Conservation (phyloP, 2,329 filamentous ascomycete genomes). For the Penicillium paneum region DNA sequence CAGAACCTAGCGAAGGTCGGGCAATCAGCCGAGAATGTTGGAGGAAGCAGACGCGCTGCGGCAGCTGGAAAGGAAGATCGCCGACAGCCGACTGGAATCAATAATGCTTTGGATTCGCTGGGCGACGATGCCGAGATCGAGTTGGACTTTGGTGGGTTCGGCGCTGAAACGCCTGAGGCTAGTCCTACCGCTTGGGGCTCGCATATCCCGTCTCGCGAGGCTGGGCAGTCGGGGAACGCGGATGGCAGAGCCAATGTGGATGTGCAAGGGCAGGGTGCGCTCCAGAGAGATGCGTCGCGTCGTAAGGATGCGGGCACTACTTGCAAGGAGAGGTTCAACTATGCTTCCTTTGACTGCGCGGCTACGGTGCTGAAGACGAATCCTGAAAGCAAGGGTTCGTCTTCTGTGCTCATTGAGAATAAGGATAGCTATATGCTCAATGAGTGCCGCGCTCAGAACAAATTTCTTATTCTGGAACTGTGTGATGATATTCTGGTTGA, state of each 20-base stretch:
- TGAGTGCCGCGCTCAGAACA: conserved; percentile 80
- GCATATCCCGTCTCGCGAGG: conserved; percentile 26
- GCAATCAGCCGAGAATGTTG: conserved; percentile 69
- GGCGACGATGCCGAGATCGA: conserved; percentile 89
- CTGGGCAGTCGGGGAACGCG: conserved; percentile 10
- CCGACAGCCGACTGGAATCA: conserved; percentile 50
- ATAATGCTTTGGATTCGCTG: conserved; percentile 70
- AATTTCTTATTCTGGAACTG: conserved; percentile 91
- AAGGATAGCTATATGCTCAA: conserved; percentile 99
- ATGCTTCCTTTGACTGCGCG: conserved; percentile 94
- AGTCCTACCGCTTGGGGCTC: conserved; percentile 32
- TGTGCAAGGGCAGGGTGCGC: conserved; percentile 42
- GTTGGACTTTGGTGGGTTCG: conserved; percentile 65
- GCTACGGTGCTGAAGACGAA: conserved; percentile 92
- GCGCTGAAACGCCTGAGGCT: conserved; percentile 42
- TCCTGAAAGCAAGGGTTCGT: conserved; percentile 78
- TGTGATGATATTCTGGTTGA: conserved; percentile 86
- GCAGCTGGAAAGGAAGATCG: conserved; percentile 50
- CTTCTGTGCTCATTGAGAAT: conserved; percentile 87
- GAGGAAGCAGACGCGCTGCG: conserved; percentile 52
- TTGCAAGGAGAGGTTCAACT: conserved; percentile 96
- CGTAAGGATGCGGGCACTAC: conserved; percentile 95
- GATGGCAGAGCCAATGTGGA: conserved; percentile 18
- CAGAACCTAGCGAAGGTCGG: conserved; percentile 83
- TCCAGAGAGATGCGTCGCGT: conserved; percentile 57